These are phyloP conservation scores for Fusarium phyllophilum DNA, from an alignment of 2,329 filamentous ascomycete genomes.

Conservation along the genomic window DNA sequence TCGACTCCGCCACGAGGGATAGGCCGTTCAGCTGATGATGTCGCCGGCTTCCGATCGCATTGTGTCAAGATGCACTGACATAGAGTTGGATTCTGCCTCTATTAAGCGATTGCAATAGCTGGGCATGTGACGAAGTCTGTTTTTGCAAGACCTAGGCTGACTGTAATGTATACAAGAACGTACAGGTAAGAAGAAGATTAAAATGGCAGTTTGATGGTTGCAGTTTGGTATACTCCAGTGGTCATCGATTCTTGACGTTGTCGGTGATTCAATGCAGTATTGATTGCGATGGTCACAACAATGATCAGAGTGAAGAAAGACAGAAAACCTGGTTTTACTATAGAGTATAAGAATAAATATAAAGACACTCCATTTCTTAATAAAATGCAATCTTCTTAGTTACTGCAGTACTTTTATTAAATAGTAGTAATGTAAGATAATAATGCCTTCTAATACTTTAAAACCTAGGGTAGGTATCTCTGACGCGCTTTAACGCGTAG, in stretches of 20 bases:
- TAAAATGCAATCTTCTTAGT: fast-evolving
- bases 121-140: fast-evolving
- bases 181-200: fast-evolving
- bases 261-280: too few species aligned
- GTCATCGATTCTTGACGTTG: too few species aligned
- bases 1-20: not conserved
- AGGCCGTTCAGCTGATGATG: not conserved
- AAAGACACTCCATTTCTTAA: fast-evolving
- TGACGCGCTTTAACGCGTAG: not conserved
- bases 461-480: not conserved
- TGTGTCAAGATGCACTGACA: not conserved
- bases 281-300: too few species aligned
- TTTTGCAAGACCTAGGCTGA: fast-evolving
- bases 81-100: not conserved
- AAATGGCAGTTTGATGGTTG: too few species aligned
- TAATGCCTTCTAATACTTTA: fast-evolving
- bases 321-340: too few species aligned
- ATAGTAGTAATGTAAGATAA: too few species aligned
- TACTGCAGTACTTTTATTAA: fast-evolving
- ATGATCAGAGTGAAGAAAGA: too few species aligned
- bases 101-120: fast-evolving
- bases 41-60: not conserved
- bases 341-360: fast-evolving
- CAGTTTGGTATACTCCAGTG: too few species aligned
- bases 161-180: fast-evolving